Evolutionary conservation across 2,329 filamentous ascomycete species (phyloP).

Genomic region (Hymenotorrendiella dingleyae): DNA sequence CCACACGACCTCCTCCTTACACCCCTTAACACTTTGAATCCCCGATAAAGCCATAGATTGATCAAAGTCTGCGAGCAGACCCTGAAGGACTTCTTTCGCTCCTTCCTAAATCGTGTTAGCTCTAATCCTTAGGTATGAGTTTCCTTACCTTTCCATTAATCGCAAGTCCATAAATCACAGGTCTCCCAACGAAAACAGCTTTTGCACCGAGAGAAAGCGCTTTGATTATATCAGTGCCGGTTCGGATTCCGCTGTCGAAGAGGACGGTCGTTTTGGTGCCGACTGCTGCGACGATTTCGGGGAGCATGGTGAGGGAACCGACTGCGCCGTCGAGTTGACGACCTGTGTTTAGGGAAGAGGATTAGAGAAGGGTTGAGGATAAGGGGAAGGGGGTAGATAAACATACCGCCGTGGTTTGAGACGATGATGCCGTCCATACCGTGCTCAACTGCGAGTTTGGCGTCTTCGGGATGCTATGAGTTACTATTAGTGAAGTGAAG

Average conservation of each 20-base stretch:
- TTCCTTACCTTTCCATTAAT: conserved; percentile 41
- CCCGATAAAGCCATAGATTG: conserved; percentile 50
- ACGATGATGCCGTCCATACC: conserved; percentile 48
- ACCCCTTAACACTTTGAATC: conserved; percentile 26
- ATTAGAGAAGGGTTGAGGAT: too few relatives aligned
- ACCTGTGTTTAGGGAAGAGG: conserved; percentile 25
- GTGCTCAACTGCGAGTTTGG: conserved; percentile 37
- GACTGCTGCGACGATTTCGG: conserved; percentile 56
- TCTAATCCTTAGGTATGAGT: neutral
- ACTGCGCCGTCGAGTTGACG: conserved; percentile 51
- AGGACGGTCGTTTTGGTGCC: conserved; percentile 54
- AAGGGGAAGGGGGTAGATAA: too few relatives aligned
- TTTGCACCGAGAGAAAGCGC: conserved; percentile 50
- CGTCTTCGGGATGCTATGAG: conserved; percentile 39
- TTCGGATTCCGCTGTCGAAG: conserved; percentile 53
- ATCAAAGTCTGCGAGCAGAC: conserved; percentile 47
- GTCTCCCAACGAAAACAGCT: conserved; percentile 50
- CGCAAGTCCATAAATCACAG: conserved; percentile 52
- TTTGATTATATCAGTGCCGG: conserved; percentile 53
- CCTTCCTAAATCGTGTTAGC: conserved; percentile 32
- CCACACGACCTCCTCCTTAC: neutral
- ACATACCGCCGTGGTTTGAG: conserved; percentile 51
- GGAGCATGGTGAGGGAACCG: conserved; percentile 49
- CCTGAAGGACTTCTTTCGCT: conserved; percentile 44
- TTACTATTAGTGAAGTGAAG: neutral